A percentile compares a stretch with the other conserved stretches of the same genome.
Conservation (phyloP, 331 rosid species). For the Saraca asoca region DNA sequence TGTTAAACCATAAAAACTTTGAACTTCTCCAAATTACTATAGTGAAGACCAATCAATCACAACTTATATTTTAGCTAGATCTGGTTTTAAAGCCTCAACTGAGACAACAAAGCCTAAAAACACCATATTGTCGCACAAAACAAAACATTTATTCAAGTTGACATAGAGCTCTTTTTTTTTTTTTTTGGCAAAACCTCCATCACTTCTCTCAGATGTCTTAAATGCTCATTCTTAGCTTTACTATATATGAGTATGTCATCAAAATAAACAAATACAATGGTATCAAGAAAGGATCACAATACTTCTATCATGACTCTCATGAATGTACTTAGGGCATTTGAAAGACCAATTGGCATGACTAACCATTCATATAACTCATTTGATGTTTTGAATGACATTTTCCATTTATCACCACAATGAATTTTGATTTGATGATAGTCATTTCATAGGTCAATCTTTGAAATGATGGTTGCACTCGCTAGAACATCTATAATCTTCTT, state of each 20-base stretch:
- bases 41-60: no score
- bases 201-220: background rate
- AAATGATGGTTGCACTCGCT: background rate
- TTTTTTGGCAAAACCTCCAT: background rate
- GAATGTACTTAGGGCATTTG: slow-evolving; percentile 2
- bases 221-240: no score
- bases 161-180: background rate
- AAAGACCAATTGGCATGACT: background rate
- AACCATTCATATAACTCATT: background rate
- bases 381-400: background rate
- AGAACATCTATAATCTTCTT: background rate
- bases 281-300: background rate
- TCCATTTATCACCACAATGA: background rate
- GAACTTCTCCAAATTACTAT: no score
- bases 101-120: background rate
- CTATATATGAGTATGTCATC: background rate
- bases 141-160: background rate
- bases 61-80: no score
- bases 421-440: background rate
- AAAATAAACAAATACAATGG: background rate
- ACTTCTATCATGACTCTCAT: background rate
- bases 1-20: no score
- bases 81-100: no score
- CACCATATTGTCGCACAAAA: background rate
- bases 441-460: background rate